Conservation (phyloP, 148 eudicot genomes). For the Fagopyrum homotropicum region DNA sequence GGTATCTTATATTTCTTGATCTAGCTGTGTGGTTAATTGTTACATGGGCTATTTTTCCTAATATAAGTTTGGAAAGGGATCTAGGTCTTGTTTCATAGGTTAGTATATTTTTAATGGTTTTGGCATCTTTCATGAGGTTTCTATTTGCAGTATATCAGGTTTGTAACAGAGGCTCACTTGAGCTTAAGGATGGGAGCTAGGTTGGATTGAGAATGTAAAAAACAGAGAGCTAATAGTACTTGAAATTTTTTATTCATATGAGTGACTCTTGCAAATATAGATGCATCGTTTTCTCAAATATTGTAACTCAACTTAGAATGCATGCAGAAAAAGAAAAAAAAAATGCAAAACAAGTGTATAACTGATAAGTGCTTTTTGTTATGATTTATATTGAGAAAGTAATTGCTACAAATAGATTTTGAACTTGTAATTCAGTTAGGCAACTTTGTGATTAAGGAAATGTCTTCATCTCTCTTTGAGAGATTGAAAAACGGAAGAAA, state of each 20-base stretch:
- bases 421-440: not conserved
- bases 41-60: not conserved
- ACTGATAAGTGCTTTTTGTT: too few species aligned
- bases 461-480: not conserved
- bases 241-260: not conserved
- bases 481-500: not conserved
- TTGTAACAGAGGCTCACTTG: not conserved
- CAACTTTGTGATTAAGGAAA: not conserved
- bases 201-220: too few species aligned
- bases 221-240: too few species aligned
- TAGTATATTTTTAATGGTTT: too few species aligned
- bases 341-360: not conserved
- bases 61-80: not conserved
- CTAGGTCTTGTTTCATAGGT: too few species aligned
- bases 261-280: not conserved
- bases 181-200: too few species aligned
- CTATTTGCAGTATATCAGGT: not conserved
- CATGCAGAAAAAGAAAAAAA: not conserved
- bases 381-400: too few species aligned
- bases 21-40: not conserved
- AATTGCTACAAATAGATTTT: not conserved
- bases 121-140: too few species aligned
- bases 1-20: too few species aligned
- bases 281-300: too few species aligned
- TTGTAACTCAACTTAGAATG: too few species aligned